Evolutionary conservation across 129 eudicot genomes (phyloP), one percentile per base, ranked within the genome.

Genomic region (Centella asiatica): DNA sequence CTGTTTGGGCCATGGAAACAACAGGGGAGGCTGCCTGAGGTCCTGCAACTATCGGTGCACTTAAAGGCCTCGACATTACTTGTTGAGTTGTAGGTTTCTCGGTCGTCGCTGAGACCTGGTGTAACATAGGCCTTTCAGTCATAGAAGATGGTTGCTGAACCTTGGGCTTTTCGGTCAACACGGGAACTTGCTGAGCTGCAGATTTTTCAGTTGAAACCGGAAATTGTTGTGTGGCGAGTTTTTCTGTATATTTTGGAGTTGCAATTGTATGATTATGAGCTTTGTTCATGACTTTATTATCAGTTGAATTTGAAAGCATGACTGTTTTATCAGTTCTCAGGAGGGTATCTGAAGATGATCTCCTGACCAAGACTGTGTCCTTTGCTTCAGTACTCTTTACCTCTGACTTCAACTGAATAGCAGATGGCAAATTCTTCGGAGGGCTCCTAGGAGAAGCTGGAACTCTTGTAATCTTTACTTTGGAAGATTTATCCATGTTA

Each of bases 21-120:
- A 80, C 75, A 19, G 85, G 33, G 10, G 85, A 49, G 60, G 62
- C 44, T 25, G 93, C 78, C 67, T 76, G 69, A 22, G 93, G 75
- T 26, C 57, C 93, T 37, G 86, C 81, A 55, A 64, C 75, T 37
- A 87, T 37, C 29, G 99, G 95, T 39, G 99, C 96, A 80, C 96
- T 93, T 68, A 72, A 71, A 18, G 99, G 99, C 75, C 99, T 82
- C 10, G 99, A 85, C 85, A 82, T 60, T 58, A 75, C 66, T 67
- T 77, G 80, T 32, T 44, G 74, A 1, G 57, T 9, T 36, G 50
- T 37, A 22, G 74, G 66, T 67, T 78, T 82, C 40, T 74, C 88
- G 28, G 69, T 55, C 24, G 55, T 27, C 18, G 53, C 59, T 1
- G 71, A 44, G n/a, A n/a, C 73, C 44, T 47, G 75, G 1, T 57